These are phyloP conservation scores for Nakazawaea ernobii DNA, from an alignment of 805 yeast genomes.

Conservation along the genomic window DNA sequence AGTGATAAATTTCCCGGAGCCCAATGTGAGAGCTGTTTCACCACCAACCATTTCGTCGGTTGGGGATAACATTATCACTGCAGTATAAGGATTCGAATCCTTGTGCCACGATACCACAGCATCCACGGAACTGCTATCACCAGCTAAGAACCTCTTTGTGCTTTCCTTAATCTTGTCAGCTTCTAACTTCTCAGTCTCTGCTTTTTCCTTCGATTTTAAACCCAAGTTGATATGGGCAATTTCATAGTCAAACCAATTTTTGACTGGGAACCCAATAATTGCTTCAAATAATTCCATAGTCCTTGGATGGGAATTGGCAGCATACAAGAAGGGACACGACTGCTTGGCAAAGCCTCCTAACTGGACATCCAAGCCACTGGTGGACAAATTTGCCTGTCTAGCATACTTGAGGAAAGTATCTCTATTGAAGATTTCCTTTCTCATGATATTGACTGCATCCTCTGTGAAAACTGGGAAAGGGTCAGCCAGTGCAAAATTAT, in stretches of 20 bases:
- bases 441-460: slow-evolving; percentile 51
- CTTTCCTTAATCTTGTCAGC: slow-evolving; percentile 13
- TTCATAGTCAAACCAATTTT: slow-evolving; percentile 33
- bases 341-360: slow-evolving; percentile 29
- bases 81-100: slow-evolving; percentile 37
- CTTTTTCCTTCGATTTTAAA: slow-evolving; percentile 23
- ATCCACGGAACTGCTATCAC: slow-evolving; percentile 29
- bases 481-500: slow-evolving; percentile 40
- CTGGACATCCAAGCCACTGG: slow-evolving; percentile 23
- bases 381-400: slow-evolving; percentile 27
- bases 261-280: slow-evolving; percentile 37
- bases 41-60: slow-evolving; percentile 39
- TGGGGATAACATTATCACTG: slow-evolving; percentile 38
- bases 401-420: slow-evolving; percentile 36
- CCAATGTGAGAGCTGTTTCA: slow-evolving; percentile 36
- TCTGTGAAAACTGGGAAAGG: slow-evolving; percentile 56
- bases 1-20: slow-evolving; percentile 20
- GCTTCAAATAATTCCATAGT: slow-evolving; percentile 30
- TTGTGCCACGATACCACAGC: slow-evolving; percentile 35
- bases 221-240: slow-evolving; percentile 34
- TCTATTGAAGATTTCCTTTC: slow-evolving; percentile 42
- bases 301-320: slow-evolving; percentile 37
- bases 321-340: slow-evolving; percentile 27
- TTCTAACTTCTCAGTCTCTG: slow-evolving; percentile 12
- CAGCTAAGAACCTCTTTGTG: slow-evolving; percentile 16